Evolutionary conservation across 768 basidiomycete species (phyloP).

Genomic region (Mycena vitilis): DNA sequence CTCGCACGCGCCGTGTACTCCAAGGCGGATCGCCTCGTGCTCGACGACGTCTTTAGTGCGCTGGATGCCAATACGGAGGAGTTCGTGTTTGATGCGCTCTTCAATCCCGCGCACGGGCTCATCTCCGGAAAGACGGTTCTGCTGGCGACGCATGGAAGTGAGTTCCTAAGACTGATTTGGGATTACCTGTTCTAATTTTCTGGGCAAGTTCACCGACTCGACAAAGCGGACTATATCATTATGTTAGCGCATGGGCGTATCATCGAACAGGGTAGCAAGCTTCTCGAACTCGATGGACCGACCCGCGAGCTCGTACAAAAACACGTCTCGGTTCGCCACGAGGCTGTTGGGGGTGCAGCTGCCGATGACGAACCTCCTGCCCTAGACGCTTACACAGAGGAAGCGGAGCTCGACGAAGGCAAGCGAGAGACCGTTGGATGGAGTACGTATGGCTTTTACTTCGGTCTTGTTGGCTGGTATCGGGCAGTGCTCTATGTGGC

Average conservation of each 20-base stretch:
- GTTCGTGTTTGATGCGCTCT: constrained; percentile 10
- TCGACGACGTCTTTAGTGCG: constrained; percentile 25
- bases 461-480: constrained; percentile 9
- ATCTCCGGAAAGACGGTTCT: constrained; percentile 15
- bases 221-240: constrained; percentile 14
- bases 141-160: constrained; percentile 25
- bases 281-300: constrained; percentile 11
- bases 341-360: not conserved
- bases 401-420: constrained; percentile 13
- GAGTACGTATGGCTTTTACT: constrained; percentile 22
- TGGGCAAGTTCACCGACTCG: constrained; percentile 16
- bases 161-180: not conserved
- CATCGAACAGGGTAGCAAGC: constrained; percentile 4
- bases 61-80: constrained; percentile 20
- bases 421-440: constrained; percentile 20
- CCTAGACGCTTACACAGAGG: not conserved
- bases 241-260: constrained; percentile 16
- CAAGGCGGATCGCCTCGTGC: constrained; percentile 4
- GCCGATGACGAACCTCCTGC: not conserved
- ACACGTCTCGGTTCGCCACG: constrained; percentile 8
- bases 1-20: constrained; percentile 22
- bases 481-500: constrained; percentile 10
- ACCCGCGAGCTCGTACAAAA: constrained; percentile 15
- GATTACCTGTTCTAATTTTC: not conserved
- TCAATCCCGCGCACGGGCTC: constrained; percentile 5